Base-by-base conservation (phyloP, 495 filamentous ascomycete species). In the Penicillium manginii region DNA sequence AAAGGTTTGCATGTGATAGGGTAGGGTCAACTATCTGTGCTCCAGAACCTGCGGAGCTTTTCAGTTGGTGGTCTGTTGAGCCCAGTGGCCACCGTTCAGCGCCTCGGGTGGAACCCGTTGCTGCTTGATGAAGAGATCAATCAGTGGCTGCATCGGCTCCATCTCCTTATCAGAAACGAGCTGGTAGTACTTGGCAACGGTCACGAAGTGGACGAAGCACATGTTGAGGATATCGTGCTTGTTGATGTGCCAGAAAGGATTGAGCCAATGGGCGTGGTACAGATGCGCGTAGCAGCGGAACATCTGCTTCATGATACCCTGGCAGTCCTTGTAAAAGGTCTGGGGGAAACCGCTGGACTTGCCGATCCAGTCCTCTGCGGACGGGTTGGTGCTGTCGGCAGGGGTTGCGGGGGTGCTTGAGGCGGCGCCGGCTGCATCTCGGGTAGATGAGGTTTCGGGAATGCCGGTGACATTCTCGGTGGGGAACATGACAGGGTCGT, bases 281-380 rank as follows among this genome's bases (percentile, higher is more conserved):
- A 93, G 81, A 75, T 97, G 93, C 33, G 91, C 88, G 64, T 97
- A 97, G 72, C 93, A 91, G 37, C 93, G 91, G 82, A 96, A 94
- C 89, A 97, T 97, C 76, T 97, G 93, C 61, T 92, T 87, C 82
- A 93, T 96, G 65, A 96, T 93, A 59, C 87, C 91, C 73, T 91
- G 88, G 77, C 90, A 90, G 63, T 96, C 91, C 61, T 88, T 83
- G 65, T 92, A 84, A 71, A 96, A 96, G 22, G 87, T 87, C 64
- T 88, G 85, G 14, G 92, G 93, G 73, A 97, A 97, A 18, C 92
- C 91, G 61, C 88, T 91, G 35, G 86, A 82, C 75, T 93, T 93
- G 59, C 93, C 93, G 53, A 96, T 77, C 91, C 91, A 97, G 48
- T 90, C 85, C 37, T 80, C 81, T 18, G 80, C 77, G 32, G 49